phyloP scores from a whole-genome alignment of 2,329 filamentous ascomycete species.

The Cercospora sp. region DNA sequence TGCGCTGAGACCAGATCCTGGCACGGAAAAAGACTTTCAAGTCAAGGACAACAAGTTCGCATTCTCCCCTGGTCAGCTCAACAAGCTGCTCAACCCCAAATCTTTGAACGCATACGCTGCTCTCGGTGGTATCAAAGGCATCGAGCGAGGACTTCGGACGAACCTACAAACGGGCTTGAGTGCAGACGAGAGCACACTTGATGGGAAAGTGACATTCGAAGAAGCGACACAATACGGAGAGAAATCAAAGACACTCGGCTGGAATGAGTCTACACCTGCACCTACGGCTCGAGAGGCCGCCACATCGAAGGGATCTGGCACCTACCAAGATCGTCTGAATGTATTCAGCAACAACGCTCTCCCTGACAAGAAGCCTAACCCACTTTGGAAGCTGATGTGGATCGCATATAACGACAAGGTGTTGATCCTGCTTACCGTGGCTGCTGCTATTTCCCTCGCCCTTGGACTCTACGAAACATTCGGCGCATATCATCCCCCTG shows the following conservation, averaged over 20 bases:
- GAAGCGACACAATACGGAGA: slow-evolving; percentile 49
- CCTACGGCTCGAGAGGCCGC: slow-evolving; percentile 29
- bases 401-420: slow-evolving; percentile 82
- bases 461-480: slow-evolving; percentile 68
- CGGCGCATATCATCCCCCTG: slow-evolving; percentile 52
- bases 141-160: slow-evolving; percentile 74
- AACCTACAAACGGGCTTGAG: slow-evolving; percentile 66
- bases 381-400: slow-evolving; percentile 71
- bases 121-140: slow-evolving; percentile 68
- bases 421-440: slow-evolving; percentile 68
- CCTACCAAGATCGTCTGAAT: slow-evolving; percentile 64
- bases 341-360: slow-evolving; percentile 70
- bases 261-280: slow-evolving; percentile 29
- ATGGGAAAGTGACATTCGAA: slow-evolving; percentile 67
- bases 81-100: slow-evolving; percentile 79
- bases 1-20: slow-evolving; percentile 73
- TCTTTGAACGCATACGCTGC: slow-evolving; percentile 72
- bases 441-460: slow-evolving; percentile 71
- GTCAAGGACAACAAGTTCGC: slow-evolving; percentile 81
- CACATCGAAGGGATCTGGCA: slow-evolving; percentile 30
- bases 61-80: slow-evolving; percentile 76
- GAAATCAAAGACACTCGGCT: slow-evolving; percentile 31
- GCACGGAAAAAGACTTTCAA: slow-evolving; percentile 72
- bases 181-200: slow-evolving; percentile 64
- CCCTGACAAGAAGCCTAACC: slow-evolving; percentile 69